Evolutionary conservation across 2,329 filamentous ascomycete genomes (phyloP), one percentile per base, ranked within the genome.

Genomic region (Calonectria ilicicola): DNA sequence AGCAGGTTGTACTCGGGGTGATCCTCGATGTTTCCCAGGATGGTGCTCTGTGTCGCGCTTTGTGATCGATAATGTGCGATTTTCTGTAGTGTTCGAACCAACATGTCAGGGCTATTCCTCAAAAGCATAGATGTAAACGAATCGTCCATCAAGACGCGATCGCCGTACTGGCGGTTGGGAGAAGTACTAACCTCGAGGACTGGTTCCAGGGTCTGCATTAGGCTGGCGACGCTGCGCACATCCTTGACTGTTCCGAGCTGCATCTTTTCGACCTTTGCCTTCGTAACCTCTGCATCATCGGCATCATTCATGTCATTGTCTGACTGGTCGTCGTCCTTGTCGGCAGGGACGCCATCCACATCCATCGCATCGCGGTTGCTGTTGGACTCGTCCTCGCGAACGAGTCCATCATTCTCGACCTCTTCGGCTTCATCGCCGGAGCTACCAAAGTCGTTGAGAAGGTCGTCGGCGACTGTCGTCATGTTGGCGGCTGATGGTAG

Each of bases 391-490:
- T 85, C 81, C 35, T 86, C 83, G 65, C 86, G 84, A 47, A 87
- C 83, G 66, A 85, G 82, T 66, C 85, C 86, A 75, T 89, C 86
- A 70, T 90, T 87, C 58, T 89, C 87, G 38, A 91, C 87, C 42
- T 91, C 91, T 74, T 93, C 93, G 44, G 89, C 91, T 79, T 97
- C 94, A 65, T 95, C 95, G 65, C 92, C 95, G 7, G 92, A 94
- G 81, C 81, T 84, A 10, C 82, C 84, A 70, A 85, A 85, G 69
- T 97, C 95, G 81, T 97, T 94, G 78, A 98, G 89, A 14, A 99
- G 90, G 83, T 98, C 96, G 81, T 98, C 96, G 74, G 95, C 96
- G 75, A 97, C 90, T 53, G 95, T 97, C 83, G 96, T 95, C 95
- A 98, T 97, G 65, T 74, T 84, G 80, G 58, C 69, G 75, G 70